Base-by-base conservation (phyloP, 495 filamentous ascomycete genomes). In the Sphaerosporella brunnea region DNA sequence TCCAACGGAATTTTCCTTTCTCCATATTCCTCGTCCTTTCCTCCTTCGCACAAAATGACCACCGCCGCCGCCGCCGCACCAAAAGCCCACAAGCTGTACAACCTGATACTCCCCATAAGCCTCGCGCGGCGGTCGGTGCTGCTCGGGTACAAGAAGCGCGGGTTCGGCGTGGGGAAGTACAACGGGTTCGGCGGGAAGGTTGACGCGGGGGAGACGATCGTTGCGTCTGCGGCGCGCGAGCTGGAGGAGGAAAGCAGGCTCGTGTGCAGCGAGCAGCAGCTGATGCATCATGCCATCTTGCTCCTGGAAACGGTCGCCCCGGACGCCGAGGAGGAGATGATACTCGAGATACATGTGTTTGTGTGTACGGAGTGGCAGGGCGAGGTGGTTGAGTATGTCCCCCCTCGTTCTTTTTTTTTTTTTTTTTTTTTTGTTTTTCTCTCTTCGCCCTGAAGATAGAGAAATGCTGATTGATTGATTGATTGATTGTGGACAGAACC, bases 151-250 rank as follows among this genome's bases (percentile, higher is more conserved):
- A 61, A 61, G 30, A 53, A 54, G 35, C 53, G 57, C 18, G 58
- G 58, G 4, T 61, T 61, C 40, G 58, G 58, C 0, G 24, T 40
- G 23, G 57, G 58, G 3, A 61, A 61, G 51, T 59, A 60, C 21
- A 61, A 61, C 43, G 58, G 58, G n/a, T 61, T 61, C n/a, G 58
- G 58, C 19, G 58, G 58, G 21, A 61, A 61, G 36, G 53, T 61
- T 32, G 58, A 61, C 20, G 47, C 32, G 16, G 46, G 39, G 1
- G 58, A 61, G 45, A 57, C 58, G 11, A 51, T 58, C 35, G 23
- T 47, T 10, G 53, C 53, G 23, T 59, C 58, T 20, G 58, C 58
- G 36, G 46, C 47, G 25, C 58, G 58, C 32, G 58, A 61, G 37
- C 51, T 61, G 38, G 19, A 60, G 43, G 57, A 60, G 51, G 56